phyloP scores from a whole-genome alignment of 345 rosid genomes.

The Eucalyptus pauciflora region DNA sequence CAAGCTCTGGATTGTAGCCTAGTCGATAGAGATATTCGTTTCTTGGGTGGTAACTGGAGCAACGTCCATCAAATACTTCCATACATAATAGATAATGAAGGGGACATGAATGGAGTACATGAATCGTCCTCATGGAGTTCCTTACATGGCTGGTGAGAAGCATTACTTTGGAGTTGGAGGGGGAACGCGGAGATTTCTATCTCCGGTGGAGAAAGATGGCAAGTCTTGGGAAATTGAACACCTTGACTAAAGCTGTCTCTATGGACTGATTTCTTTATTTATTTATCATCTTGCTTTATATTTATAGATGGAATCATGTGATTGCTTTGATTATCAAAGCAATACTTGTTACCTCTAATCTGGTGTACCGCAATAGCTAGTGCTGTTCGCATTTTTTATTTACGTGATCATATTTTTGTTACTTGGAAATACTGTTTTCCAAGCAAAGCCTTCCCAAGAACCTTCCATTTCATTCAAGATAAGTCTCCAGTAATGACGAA shows the following conservation, averaged over 20 bases:
- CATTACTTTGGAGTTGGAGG: constrained; percentile 96
- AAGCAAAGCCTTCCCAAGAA: background rate
- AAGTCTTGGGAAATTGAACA: background rate
- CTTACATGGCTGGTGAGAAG: constrained; percentile 80
- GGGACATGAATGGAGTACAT: constrained; percentile 26
- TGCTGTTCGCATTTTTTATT: background rate
- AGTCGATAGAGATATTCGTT: constrained; percentile 15
- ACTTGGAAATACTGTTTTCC: background rate
- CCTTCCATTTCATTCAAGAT: background rate
- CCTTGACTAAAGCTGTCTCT: background rate
- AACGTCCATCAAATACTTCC: constrained; percentile 63
- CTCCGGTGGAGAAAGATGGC: constrained; percentile 76
- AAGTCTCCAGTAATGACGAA: background rate
- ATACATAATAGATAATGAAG: constrained; percentile 12
- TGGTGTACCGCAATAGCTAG: background rate
- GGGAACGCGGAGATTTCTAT: constrained; percentile 70
- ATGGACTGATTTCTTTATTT: background rate
- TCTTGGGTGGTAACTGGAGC: constrained; percentile 88
- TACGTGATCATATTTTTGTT: background rate
- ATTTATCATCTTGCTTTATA: background rate
- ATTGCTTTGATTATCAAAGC: background rate
- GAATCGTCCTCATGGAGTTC: constrained; percentile 44
- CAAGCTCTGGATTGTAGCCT: background rate
- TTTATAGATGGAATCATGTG: background rate
- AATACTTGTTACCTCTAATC: background rate